Conservation (phyloP, 306 rosid genomes). For the Corylus americana region DNA sequence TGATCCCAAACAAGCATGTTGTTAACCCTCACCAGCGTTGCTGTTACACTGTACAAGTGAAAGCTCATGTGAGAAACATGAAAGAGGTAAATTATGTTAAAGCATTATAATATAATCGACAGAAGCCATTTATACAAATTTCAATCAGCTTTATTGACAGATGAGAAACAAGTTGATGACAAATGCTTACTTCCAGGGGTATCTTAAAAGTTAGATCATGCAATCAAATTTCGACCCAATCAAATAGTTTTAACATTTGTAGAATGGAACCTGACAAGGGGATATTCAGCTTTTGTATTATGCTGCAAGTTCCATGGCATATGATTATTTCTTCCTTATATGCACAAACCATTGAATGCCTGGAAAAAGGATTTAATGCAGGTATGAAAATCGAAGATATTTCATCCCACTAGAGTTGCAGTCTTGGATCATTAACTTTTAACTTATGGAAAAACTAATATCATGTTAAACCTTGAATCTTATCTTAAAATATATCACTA, state of each 20-base stretch:
- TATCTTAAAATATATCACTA: background rate
- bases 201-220: background rate
- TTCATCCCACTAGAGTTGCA: background rate
- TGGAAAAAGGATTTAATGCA: background rate
- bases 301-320: background rate
- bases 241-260: background rate
- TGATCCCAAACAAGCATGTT: background rate
- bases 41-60: background rate
- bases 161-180: background rate
- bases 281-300: background rate
- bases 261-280: background rate
- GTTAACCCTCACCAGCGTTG: background rate
- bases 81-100: background rate
- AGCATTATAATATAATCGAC: background rate
- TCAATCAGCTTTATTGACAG: background rate
- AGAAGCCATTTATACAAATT: background rate
- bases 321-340: constrained; percentile 1
- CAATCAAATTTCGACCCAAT: background rate
- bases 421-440: background rate
- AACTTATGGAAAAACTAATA: background rate
- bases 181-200: background rate
- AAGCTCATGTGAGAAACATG: background rate
- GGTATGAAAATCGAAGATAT: background rate
- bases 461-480: background rate
- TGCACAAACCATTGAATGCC: background rate